phyloP scores from a whole-genome alignment of 2,329 filamentous ascomycete genomes.

The Scortechinia acanthostroma region DNA sequence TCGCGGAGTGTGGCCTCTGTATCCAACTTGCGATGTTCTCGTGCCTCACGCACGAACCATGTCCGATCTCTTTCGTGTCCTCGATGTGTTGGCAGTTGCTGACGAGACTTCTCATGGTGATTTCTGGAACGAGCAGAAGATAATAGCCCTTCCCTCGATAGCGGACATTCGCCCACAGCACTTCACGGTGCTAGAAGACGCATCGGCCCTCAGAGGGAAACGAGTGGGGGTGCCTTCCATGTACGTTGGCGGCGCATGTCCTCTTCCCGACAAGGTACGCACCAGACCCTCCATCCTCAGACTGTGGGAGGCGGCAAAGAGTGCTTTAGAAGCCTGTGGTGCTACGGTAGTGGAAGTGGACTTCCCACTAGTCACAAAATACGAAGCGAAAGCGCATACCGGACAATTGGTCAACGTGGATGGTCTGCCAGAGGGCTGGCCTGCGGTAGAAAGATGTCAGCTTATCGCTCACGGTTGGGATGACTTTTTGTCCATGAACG shows the following conservation, averaged over 20 bases:
- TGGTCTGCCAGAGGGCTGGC: slow-evolving; percentile 33
- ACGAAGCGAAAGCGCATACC: slow-evolving; percentile 26
- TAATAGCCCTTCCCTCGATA: slow-evolving; percentile 26
- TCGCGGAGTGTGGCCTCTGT: slow-evolving; percentile 45
- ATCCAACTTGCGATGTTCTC: slow-evolving; percentile 43
- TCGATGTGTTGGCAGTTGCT: slow-evolving; percentile 40
- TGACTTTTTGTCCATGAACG: slow-evolving; percentile 34
- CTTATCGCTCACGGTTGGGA: slow-evolving; percentile 42
- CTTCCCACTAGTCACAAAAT: slow-evolving; percentile 34
- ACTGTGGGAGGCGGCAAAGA: slow-evolving; percentile 19
- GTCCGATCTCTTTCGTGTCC: slow-evolving; percentile 32
- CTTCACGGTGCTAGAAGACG: slow-evolving; percentile 17
- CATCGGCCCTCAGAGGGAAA: slow-evolving; percentile 27
- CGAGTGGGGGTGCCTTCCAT: slow-evolving; percentile 39
- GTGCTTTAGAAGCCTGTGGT: slow-evolving; percentile 26
- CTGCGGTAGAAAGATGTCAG: slow-evolving; percentile 32
- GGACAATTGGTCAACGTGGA: slow-evolving; percentile 27
- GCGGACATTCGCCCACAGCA: slow-evolving; percentile 19
- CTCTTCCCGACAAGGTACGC: slow-evolving; percentile 6
- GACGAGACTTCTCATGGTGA: slow-evolving; percentile 38
- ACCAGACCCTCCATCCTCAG: slow-evolving; percentile 10
- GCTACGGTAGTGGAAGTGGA: slow-evolving; percentile 31
- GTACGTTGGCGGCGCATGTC: slow-evolving; percentile 31
- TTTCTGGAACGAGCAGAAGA: slow-evolving; percentile 43
- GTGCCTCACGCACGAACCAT: slow-evolving; percentile 37